Conservation (phyloP, 1,284 basidiomycete genomes). For the Boletus smithii region DNA sequence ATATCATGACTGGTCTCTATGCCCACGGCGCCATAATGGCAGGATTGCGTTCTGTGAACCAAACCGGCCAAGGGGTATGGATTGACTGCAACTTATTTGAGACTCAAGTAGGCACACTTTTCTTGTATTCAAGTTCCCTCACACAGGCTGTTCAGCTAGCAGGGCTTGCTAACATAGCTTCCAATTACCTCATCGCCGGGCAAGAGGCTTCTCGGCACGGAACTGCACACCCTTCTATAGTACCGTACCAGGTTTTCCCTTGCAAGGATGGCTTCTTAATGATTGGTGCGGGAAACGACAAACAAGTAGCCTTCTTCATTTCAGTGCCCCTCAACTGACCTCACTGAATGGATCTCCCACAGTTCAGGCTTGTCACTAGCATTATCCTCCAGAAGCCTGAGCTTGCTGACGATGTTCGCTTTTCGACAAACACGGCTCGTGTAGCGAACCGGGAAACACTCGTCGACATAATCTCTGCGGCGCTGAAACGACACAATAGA, state of each 20-base stretch:
- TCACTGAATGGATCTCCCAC: constrained; percentile 14
- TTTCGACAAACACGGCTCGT: constrained; percentile 70
- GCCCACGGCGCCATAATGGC: constrained; percentile 93
- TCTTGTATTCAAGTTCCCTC: constrained; percentile 4
- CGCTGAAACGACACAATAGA: constrained; percentile 55
- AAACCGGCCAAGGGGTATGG: constrained; percentile 86
- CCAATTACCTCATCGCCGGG: constrained; percentile 88
- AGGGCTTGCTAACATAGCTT: constrained; percentile 89
- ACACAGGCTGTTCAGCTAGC: constrained; percentile 60
- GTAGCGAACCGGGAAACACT: constrained; percentile 77
- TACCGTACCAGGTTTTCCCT: constrained; percentile 89
- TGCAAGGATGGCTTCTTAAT: constrained; percentile 89
- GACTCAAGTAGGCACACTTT: constrained; percentile 56
- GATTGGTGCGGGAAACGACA: constrained; percentile 92
- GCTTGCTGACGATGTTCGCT: constrained; percentile 58
- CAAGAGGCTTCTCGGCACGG: constrained; percentile 87
- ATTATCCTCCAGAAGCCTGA: constrained; percentile 59
- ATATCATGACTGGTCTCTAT: constrained; percentile 91
- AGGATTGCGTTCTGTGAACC: constrained; percentile 74
- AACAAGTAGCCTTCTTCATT: constrained; percentile 53
- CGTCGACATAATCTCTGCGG: constrained; percentile 67
- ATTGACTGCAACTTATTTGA: constrained; percentile 91
- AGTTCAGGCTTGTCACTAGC: constrained; percentile 70
- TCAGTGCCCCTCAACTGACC: neutral
- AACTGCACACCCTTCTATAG: constrained; percentile 88